A percentile compares a stretch with the other conserved stretches of the same genome.
phyloP scores from a whole-genome alignment of 2,329 filamentous ascomycete species.

The Beauveria rudraprayagi region DNA sequence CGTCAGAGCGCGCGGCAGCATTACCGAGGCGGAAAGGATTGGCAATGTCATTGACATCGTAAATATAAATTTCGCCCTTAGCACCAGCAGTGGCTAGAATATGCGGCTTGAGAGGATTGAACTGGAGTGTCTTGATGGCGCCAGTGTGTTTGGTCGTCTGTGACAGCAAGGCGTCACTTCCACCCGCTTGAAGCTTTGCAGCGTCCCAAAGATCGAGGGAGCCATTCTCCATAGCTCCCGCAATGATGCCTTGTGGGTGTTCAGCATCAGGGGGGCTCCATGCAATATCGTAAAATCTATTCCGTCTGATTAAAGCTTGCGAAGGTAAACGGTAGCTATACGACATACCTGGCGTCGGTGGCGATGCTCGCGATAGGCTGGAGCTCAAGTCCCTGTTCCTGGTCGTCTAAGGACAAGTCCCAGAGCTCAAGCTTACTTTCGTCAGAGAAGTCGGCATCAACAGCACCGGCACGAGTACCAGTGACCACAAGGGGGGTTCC shows the following conservation, averaged over 20 bases:
- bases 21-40: constrained; percentile 87
- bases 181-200: constrained; percentile 52
- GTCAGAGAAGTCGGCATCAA: constrained; percentile 95
- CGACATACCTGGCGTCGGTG: constrained; percentile 75
- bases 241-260: constrained; percentile 79
- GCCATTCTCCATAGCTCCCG: constrained; percentile 90
- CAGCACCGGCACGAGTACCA: constrained; percentile 87
- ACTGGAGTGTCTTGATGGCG: constrained; percentile 88
- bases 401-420: constrained; percentile 78
- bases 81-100: constrained; percentile 86
- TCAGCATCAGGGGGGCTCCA: constrained; percentile 80
- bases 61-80: constrained; percentile 94
- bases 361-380: constrained; percentile 75
- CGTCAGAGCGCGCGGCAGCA: constrained; percentile 79
- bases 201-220: constrained; percentile 92
- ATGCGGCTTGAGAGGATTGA: constrained; percentile 88
- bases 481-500: constrained; percentile 79
- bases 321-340: not conserved
- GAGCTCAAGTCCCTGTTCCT: constrained; percentile 70
- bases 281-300: constrained; percentile 91
- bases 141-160: constrained; percentile 85
- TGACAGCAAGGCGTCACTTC: constrained; percentile 70
- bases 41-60: constrained; percentile 82
- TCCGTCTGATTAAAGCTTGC: not conserved
- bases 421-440: constrained; percentile 95